Evolutionary conservation across 225 moss, liverwort and hornwort species (phyloP), one percentile per base, ranked within the genome.

Genomic region (Straminergon stramineum): DNA sequence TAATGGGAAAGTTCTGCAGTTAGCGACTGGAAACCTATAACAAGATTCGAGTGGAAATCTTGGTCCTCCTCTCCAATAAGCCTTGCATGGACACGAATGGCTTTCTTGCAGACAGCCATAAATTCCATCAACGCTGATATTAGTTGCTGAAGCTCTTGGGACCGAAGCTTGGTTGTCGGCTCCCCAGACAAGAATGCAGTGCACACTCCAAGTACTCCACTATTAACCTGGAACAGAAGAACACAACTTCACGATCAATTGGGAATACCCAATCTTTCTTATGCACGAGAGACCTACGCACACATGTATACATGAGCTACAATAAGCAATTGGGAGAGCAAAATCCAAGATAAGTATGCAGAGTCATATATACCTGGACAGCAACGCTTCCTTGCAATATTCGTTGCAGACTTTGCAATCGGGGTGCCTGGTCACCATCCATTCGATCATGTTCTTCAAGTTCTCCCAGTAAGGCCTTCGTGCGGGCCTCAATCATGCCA

Each of bases 301-400:
- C 24, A 67, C 51, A 80, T 39, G 52, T 28, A 43, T 61, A 17
- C 14, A 75, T 48, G 67, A 37, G 52, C 41, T 39, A 84, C 62
- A 18, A 79, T 18, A 57, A 70, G 66, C 56, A 61, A 56, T 69
- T 71, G 10, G 58, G 31, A 88, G 78, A 45, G 88, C 7, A 55
- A 35, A 92, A 88, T 23, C n/a, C 73, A 86, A 83, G 35, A 81
- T 32, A n/a, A 85, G 63, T 53, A 73, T 85, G 28, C 61, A 79
- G 60, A 83, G 80, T 60, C 39, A 58, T 60, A 28, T n/a, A 60
- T 80, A 99, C 98, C 95, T 99, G 99, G 77, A 99, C 99, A 92
- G 97, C 99, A 77, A 99, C 99, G 87, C 99, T 99, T 78, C 99
- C 99, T 96, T 99, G 99, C 55, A 99, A 89, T 89, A 99, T 97